Conservation (phyloP, 176 grass and related monocot species). For the Carex scoparia region DNA sequence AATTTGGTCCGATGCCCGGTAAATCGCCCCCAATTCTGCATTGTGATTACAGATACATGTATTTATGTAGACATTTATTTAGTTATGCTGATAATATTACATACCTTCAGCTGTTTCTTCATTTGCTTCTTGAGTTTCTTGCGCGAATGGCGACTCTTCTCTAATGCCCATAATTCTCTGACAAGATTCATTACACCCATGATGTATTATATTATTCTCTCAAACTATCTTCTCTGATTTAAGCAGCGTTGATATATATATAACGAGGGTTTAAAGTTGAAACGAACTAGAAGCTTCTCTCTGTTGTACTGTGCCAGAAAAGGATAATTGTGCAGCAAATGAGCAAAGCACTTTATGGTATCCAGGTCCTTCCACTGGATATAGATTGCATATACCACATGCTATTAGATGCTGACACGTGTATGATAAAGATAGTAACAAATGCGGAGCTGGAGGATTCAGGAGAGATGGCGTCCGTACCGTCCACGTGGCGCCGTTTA, state of each 20-base stretch:
- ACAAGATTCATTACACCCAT: slow-evolving; percentile 12
- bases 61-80: not conserved
- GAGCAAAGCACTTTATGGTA: not conserved
- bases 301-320: not conserved
- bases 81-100: not conserved
- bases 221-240: not conserved
- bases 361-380: slow-evolving; percentile 1
- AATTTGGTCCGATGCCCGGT: no score
- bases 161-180: not conserved
- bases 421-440: not conserved
- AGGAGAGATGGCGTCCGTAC: not conserved
- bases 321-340: not conserved
- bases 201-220: not conserved
- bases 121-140: not conserved
- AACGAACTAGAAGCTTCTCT: not conserved
- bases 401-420: slow-evolving; percentile 11
- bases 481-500: not conserved
- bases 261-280: not conserved
- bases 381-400: not conserved
- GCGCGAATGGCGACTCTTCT: not conserved
- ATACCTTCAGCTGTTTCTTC: not conserved
- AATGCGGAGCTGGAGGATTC: not conserved
- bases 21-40: no score
- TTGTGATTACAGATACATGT: not conserved
- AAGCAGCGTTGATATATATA: not conserved